Evolutionary conservation across 2,329 filamentous ascomycete species (phyloP).

Genomic region (Sclerotinia glacialis): DNA sequence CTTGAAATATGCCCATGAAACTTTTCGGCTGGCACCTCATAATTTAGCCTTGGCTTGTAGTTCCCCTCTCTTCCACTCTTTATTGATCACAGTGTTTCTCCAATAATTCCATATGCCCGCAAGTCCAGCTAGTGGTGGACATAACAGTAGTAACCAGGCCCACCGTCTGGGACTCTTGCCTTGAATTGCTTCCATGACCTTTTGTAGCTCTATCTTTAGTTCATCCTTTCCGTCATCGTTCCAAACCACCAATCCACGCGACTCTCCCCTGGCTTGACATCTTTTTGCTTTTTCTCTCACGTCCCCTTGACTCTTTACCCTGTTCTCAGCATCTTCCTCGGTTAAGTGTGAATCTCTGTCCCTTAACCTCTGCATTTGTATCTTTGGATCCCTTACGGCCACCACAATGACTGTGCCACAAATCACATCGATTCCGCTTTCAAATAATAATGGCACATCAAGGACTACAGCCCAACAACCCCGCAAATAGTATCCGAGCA

Average conservation of each 20-base stretch:
- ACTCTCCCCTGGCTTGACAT: slow-evolving; percentile 61
- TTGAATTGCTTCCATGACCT: slow-evolving; percentile 62
- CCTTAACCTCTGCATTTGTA: slow-evolving; percentile 78
- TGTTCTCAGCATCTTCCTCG: slow-evolving; percentile 81
- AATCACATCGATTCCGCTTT: slow-evolving; percentile 78
- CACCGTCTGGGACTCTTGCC: slow-evolving; percentile 58
- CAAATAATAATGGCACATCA: slow-evolving; percentile 89
- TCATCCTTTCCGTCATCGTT: slow-evolving; percentile 78
- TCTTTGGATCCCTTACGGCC: slow-evolving; percentile 71
- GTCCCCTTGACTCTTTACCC: slow-evolving; percentile 83
- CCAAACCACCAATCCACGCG: slow-evolving; percentile 78
- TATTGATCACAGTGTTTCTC: slow-evolving; percentile 68
- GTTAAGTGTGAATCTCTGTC: slow-evolving; percentile 74
- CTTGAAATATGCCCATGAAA: neutral
- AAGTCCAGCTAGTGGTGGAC: slow-evolving; percentile 70
- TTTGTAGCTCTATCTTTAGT: slow-evolving; percentile 63
- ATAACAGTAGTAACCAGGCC: slow-evolving; percentile 67
- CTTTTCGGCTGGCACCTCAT: slow-evolving; percentile 35
- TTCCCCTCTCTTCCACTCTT: slow-evolving; percentile 63
- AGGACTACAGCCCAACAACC: slow-evolving; percentile 88
- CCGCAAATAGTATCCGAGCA: slow-evolving; percentile 68
- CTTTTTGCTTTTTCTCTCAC: slow-evolving; percentile 78
- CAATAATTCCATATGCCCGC: slow-evolving; percentile 70
- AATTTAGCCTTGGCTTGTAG: slow-evolving; percentile 58
- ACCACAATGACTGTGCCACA: slow-evolving; percentile 87